Conservation (phyloP, 495 filamentous ascomycete species). For the Oleoguttula mirabilis region DNA sequence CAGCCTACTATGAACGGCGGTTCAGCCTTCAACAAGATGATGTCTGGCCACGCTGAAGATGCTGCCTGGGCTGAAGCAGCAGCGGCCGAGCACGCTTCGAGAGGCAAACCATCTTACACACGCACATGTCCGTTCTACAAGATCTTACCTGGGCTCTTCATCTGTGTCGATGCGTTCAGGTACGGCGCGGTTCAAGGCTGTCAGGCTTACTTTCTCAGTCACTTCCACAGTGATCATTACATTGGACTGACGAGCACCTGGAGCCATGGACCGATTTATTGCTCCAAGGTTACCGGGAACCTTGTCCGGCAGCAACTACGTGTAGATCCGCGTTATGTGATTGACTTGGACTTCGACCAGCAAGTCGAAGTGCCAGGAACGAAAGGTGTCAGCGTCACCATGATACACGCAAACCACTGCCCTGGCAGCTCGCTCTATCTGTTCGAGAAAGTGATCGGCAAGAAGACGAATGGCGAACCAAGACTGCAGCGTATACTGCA, state of each 20-base stretch:
- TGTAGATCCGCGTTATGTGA: conserved; percentile 75
- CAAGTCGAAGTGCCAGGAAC: conserved; percentile 67
- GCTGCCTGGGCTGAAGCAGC: conserved; percentile 80
- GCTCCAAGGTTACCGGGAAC: conserved; percentile 81
- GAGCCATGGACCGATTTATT: conserved; percentile 92
- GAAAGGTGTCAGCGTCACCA: conserved; percentile 71
- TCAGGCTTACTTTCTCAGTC: conserved; percentile 91
- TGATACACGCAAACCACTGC: conserved; percentile 96
- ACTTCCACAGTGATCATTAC: conserved; percentile 98
- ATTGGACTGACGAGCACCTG: conserved; percentile 78
- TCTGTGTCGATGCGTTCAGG: conserved; percentile 91
- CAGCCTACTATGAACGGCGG: conserved; percentile 23
- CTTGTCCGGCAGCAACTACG: conserved; percentile 74
- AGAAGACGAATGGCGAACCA: conserved; percentile 37
- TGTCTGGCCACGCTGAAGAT: conserved; percentile 84
- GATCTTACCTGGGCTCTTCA: conserved; percentile 80
- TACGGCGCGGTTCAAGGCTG: conserved; percentile 89
- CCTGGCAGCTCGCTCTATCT: conserved; percentile 89
- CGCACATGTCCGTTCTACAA: conserved; percentile 97
- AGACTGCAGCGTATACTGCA: conserved; percentile 71
- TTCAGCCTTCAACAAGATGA: conserved; percentile 82
- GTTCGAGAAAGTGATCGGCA: conserved; percentile 65
- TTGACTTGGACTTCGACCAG: conserved; percentile 76
- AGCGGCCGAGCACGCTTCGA: conserved; percentile 59
- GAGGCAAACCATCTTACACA: conserved; percentile 81